Conservation (phyloP, 805 yeast species). For the Metschnikowia lunata region DNA sequence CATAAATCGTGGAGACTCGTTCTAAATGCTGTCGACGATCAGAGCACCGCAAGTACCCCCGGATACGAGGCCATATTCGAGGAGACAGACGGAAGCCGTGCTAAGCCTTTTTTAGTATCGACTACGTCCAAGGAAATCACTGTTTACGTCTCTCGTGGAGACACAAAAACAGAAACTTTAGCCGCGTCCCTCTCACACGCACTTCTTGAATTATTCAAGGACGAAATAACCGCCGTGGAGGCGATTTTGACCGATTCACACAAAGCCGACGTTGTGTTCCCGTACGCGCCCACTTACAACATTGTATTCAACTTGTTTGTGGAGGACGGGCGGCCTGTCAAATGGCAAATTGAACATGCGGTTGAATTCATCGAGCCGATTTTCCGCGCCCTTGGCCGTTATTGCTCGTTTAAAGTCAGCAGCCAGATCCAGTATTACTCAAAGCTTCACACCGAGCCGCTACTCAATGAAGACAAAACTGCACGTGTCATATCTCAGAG, state of each 20-base stretch:
- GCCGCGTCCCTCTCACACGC: slow-evolving; percentile 34
- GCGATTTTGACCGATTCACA: not conserved
- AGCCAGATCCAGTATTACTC: slow-evolving; percentile 75
- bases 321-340: slow-evolving; percentile 62
- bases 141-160: slow-evolving; percentile 14
- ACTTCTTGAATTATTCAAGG: slow-evolving; percentile 37
- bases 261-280: slow-evolving; percentile 35
- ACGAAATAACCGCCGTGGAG: slow-evolving; percentile 26
- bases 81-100: not conserved
- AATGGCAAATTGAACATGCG: slow-evolving; percentile 69
- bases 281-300: slow-evolving; percentile 64
- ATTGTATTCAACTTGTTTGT: slow-evolving; percentile 70
- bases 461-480: slow-evolving; percentile 20
- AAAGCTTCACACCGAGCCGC: slow-evolving; percentile 26
- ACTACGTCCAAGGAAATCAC: slow-evolving; percentile 33
- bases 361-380: slow-evolving; percentile 53
- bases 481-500: slow-evolving; percentile 38
- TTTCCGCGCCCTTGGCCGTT: slow-evolving; percentile 45
- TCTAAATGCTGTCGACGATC: slow-evolving; percentile 16
- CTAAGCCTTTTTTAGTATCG: slow-evolving; percentile 24
- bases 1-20: slow-evolving; percentile 28
- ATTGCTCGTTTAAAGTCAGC: slow-evolving; percentile 71
- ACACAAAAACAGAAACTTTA: slow-evolving; percentile 20
- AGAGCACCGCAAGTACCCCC: slow-evolving; percentile 13
- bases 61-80: slow-evolving; percentile 40